Evolutionary conservation across 164 flowering plant species (phyloP), one percentile per base, ranked within the genome.

Genomic region (Echeveria elegans): DNA sequence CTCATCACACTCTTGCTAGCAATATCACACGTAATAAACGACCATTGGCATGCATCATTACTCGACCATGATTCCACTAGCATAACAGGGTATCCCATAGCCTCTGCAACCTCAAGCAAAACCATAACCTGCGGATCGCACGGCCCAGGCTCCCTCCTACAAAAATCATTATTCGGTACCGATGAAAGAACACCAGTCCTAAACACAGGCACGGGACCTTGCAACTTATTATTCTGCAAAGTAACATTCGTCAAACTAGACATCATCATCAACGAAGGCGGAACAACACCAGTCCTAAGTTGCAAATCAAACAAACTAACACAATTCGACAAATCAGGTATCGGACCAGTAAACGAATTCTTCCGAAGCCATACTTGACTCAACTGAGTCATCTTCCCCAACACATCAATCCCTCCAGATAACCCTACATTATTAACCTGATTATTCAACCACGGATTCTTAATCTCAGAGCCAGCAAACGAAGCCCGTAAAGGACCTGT

Each of bases 11-110:
- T 72, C 26, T 71, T 78, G 40, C 72, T 70, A n/a, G 63, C 41
- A 3, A 79, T 1, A 75, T 84, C 85, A 64, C 91, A 86, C 1
- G 68, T 53, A 32, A 85, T 59, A 74, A 72, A 81, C 9, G 29
- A 43, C 91, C 91, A 85, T 0, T 63, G 23, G 67, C 92, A 87
- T 8, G 89, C 75, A 65, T 87, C 70, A 68, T 87, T 83, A 8
- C 88, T 89, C 62, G 9, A 2, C 92, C 92, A 87, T 8, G 80
- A 68, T 23, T 76, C 76, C 0, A 86, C 82, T 64, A 87, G 72
- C 1, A 15, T 60, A 60, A 30, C 48, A 1, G 92, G 92, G 63
- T 82, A 87, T 1, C 83, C 85, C 5, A 87, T 37, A 5, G 77
- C 86, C 10, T 73, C 80, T 4, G 77, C 86, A 7, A 81, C 70